A percentile compares a stretch with the other conserved stretches of the same genome.
Conservation (phyloP, 495 filamentous ascomycete genomes). For the Haplographium delicatum region DNA sequence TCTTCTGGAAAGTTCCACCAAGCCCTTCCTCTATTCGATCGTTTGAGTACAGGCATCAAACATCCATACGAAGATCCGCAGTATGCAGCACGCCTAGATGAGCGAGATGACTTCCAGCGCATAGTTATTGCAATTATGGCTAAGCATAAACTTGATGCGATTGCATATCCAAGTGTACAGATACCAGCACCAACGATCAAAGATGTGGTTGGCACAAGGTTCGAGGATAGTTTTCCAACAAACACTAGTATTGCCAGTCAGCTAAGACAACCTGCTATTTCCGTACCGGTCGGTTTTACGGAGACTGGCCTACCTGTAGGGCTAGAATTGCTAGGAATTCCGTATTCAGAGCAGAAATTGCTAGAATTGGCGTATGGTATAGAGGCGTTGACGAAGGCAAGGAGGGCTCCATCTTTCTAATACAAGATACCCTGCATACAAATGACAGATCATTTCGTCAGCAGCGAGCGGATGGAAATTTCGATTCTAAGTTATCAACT, state of each 20-base stretch:
- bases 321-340: conserved; percentile 24
- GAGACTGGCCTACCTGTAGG: conserved; percentile 24
- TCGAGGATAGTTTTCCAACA: conserved; percentile 25
- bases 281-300: conserved; percentile 28
- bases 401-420: conserved; percentile 9
- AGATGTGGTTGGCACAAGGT: conserved; percentile 18
- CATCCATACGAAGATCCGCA: conserved; percentile 22
- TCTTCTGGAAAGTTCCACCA: conserved; percentile 17
- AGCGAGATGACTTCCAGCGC: conserved; percentile 23
- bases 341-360: conserved; percentile 25
- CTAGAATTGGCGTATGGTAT: conserved; percentile 26
- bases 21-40: conserved; percentile 17
- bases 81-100: conserved; percentile 21
- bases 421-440: too few relatives aligned
- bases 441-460: too few relatives aligned
- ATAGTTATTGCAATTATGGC: conserved; percentile 24
- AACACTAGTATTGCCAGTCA: conserved; percentile 27
- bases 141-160: conserved; percentile 24
- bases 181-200: conserved; percentile 25
- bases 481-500: too few relatives aligned
- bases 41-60: conserved; percentile 12
- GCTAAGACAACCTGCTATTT: conserved; percentile 24
- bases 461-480: too few relatives aligned
- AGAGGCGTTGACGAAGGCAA: conserved; percentile 14
- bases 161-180: conserved; percentile 24